phyloP scores from a whole-genome alignment of 2,329 filamentous ascomycete genomes.

The Thermoascus crustaceus region DNA sequence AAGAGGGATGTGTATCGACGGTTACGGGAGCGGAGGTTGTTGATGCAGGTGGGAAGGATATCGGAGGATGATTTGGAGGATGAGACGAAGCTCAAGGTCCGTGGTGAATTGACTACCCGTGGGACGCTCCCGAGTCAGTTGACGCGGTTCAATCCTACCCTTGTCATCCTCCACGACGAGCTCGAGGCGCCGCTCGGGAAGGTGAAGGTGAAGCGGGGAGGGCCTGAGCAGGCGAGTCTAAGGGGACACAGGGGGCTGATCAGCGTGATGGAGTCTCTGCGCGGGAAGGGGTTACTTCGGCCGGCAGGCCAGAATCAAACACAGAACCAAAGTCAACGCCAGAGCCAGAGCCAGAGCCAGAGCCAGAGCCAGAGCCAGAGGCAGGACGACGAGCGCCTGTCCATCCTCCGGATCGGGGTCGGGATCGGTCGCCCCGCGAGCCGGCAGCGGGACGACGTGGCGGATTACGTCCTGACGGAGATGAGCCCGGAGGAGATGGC shows the following conservation, averaged over 20 bases:
- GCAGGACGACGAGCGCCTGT: constrained; percentile 24
- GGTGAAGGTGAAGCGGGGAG: constrained; percentile 57
- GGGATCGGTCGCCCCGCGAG: constrained; percentile 78
- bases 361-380: constrained; percentile 34
- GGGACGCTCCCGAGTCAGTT: constrained; percentile 13
- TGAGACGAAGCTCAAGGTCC: no score
- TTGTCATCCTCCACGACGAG: constrained; percentile 86
- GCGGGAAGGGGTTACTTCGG: constrained; percentile 32
- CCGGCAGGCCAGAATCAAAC: no score
- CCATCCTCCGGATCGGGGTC: constrained; percentile 59
- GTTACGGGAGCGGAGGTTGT: constrained; percentile 1
- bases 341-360: no score
- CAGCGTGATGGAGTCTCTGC: constrained; percentile 52
- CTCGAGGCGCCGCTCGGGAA: constrained; percentile 64
- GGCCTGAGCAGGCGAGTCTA: constrained; percentile 45
- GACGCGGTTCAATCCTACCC: constrained; percentile 24
- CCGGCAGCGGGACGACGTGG: constrained; percentile 59
- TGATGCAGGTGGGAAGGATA: no score
- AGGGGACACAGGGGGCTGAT: constrained; percentile 69
- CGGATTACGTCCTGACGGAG: constrained; percentile 66
- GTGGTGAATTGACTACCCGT: constrained; percentile 1
- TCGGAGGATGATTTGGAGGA: no score
- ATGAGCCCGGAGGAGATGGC: constrained; percentile 49
- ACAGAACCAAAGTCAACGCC: constrained; percentile 37
- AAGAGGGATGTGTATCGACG: constrained; percentile 6